Percentiles rank a stretch among this genome's conserved stretches.
Conservation (phyloP, 257 asterid species). For the Forsythia viridissima region DNA sequence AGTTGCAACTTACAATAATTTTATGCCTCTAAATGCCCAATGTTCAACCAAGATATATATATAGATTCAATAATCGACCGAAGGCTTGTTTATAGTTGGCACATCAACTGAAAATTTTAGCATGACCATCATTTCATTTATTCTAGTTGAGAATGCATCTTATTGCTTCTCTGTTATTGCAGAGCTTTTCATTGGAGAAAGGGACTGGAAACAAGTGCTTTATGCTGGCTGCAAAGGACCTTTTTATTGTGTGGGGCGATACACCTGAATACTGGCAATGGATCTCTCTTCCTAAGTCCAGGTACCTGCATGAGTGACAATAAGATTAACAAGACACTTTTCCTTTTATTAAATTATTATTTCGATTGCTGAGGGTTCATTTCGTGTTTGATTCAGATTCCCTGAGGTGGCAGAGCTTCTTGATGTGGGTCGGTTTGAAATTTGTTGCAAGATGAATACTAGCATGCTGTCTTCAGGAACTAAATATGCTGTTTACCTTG, state of each 20-base stretch:
- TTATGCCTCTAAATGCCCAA: background rate
- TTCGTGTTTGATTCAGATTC: conserved; percentile 40
- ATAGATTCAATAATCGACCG: background rate
- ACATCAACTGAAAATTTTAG: background rate
- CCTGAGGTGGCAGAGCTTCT: conserved; percentile 65
- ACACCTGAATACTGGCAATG: conserved; percentile 66
- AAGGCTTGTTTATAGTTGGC: background rate
- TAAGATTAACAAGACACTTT: background rate
- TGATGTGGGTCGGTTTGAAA: conserved; percentile 67
- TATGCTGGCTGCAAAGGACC: conserved; percentile 72
- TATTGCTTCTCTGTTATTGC: conserved; percentile 18
- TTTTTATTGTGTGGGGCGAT: conserved; percentile 57
- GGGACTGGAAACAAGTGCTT: conserved; percentile 67
- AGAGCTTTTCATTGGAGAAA: conserved; percentile 79
- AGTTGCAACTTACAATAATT: background rate
- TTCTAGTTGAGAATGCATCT: conserved; percentile 22
- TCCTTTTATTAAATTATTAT: background rate
- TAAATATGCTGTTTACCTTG: conserved; percentile 70
- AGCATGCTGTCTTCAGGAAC: conserved; percentile 57
- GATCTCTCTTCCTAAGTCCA: conserved; percentile 49
- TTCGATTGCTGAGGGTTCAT: conserved; percentile 13
- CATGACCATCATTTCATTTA: background rate
- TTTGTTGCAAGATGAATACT: conserved; percentile 45
- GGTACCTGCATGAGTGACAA: conserved; percentile 34
- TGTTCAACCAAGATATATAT: background rate